A percentile compares a stretch with the other conserved stretches of the same genome.
Conservation (phyloP, 2,329 filamentous ascomycete genomes). For the Hirsutella thompsonii region DNA sequence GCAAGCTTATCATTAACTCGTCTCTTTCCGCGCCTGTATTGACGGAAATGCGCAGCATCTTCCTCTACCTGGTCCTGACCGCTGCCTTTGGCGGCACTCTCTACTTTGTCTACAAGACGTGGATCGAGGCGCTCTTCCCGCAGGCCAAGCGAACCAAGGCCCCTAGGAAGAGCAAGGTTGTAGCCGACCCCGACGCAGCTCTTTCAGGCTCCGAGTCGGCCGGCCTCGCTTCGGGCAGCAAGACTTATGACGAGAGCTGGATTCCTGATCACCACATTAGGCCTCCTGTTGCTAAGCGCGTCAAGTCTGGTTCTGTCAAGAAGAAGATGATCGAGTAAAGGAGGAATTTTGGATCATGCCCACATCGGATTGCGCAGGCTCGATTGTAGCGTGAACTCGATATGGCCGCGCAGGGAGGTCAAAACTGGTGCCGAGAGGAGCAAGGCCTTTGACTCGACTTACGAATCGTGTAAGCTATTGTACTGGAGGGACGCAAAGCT, state of each 20-base stretch:
- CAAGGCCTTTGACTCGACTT: no score
- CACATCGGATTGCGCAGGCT: no score
- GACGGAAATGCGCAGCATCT: conserved; percentile 52
- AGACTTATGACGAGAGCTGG: conserved; percentile 85
- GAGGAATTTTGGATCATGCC: no score
- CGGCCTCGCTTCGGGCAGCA: conserved; percentile 53
- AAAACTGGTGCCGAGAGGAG: no score
- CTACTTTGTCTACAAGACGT: conserved; percentile 98
- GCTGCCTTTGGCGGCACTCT: conserved; percentile 65
- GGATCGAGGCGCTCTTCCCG: conserved; percentile 92
- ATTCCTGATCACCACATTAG: conserved; percentile 84
- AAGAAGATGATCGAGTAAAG: conserved; percentile 23
- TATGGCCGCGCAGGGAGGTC: no score
- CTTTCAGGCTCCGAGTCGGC: conserved; percentile 60
- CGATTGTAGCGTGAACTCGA: no score
- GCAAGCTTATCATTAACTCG: not conserved
- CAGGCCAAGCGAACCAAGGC: conserved; percentile 62
- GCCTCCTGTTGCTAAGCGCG: conserved; percentile 60
- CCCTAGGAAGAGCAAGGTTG: conserved; percentile 53
- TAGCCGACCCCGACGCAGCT: conserved; percentile 44
- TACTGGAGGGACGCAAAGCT: no score
- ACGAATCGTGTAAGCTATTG: no score
- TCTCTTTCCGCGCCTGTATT: not conserved
- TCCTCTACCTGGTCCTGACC: conserved; percentile 88
- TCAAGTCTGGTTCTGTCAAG: conserved; percentile 42